A percentile compares a stretch with the other conserved stretches of the same genome.
phyloP scores from a whole-genome alignment of 176 grass and related monocot species.

The Avena sativa region DNA sequence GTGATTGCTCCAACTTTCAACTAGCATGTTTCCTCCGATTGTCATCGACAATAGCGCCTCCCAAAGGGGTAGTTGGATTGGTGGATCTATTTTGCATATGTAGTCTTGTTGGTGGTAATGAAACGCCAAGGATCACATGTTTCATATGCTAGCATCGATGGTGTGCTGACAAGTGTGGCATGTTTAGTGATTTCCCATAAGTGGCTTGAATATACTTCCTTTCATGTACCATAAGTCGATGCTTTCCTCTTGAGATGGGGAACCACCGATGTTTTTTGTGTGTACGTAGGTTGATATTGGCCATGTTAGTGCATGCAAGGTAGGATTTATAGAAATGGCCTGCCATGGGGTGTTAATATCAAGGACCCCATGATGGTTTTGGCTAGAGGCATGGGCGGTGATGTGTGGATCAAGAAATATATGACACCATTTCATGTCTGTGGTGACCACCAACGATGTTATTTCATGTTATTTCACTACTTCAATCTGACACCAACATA shows the following conservation, averaged over 20 bases:
- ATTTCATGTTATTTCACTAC: not conserved
- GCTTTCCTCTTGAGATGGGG: too few species aligned
- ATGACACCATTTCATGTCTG: not conserved
- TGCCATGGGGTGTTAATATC: not conserved
- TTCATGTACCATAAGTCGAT: not conserved
- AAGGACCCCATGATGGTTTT: too few species aligned
- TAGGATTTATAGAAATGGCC: not conserved
- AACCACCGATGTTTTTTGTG: not conserved
- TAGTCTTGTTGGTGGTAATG: not conserved
- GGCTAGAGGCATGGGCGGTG: not conserved
- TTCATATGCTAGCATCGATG: not conserved
- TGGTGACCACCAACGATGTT: not conserved
- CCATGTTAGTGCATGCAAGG: not conserved
- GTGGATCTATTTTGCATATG: not conserved
- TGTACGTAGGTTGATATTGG: not conserved
- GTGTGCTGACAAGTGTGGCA: not conserved
- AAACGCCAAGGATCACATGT: not conserved
- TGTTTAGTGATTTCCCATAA: not conserved
- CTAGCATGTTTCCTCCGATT: not conserved
- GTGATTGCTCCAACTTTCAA: not conserved
- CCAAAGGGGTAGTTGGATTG: not conserved
- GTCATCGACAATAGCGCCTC: not conserved
- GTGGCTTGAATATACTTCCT: not conserved
- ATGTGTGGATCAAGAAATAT: not conserved
- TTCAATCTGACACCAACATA: not conserved